phyloP scores from a whole-genome alignment of 192 early-diverging fungal species.

The Linderina pennispora region DNA sequence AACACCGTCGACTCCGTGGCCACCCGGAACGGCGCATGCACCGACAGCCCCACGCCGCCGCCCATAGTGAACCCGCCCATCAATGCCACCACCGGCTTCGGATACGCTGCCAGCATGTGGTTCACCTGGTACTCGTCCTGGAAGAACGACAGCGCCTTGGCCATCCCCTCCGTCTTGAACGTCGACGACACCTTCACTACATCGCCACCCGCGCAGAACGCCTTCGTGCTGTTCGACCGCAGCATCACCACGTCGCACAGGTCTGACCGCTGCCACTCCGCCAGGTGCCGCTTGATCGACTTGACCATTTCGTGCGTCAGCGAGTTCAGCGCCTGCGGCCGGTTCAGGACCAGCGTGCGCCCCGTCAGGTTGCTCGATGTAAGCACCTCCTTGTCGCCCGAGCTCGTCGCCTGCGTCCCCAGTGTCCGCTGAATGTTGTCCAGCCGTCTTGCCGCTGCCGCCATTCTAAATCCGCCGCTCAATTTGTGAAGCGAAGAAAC shows the following conservation, averaged over 20 bases:
- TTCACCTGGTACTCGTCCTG: conserved; percentile 89
- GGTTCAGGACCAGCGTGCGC: conserved; percentile 67
- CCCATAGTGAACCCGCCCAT: conserved; percentile 94
- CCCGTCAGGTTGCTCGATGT: conserved; percentile 30
- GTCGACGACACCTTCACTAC: conserved; percentile 54
- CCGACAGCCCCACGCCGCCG: conserved; percentile 92
- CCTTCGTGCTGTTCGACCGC: conserved; percentile 63
- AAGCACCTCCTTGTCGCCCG: conserved; percentile 34
- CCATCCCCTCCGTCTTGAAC: conserved; percentile 24
- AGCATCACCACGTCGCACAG: conserved; percentile 84
- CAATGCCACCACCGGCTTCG: conserved; percentile 84
- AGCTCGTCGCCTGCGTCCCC: conserved; percentile 4
- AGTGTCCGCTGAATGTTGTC: no score
- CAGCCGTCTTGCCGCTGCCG: no score
- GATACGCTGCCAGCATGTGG: conserved; percentile 82
- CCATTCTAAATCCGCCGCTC: no score
- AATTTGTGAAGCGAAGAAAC: no score
- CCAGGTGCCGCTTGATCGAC: conserved; percentile 71
- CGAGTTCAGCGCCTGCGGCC: conserved; percentile 80
- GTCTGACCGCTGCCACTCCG: conserved; percentile 84
- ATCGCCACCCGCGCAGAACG: conserved; percentile 91
- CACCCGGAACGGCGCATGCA: conserved; percentile 93
- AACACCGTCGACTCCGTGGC: conserved; percentile 94
- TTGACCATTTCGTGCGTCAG: conserved; percentile 81
- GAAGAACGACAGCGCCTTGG: conserved; percentile 70